Conservation (phyloP, 2,329 filamentous ascomycete genomes). For the Alternaria sp. region DNA sequence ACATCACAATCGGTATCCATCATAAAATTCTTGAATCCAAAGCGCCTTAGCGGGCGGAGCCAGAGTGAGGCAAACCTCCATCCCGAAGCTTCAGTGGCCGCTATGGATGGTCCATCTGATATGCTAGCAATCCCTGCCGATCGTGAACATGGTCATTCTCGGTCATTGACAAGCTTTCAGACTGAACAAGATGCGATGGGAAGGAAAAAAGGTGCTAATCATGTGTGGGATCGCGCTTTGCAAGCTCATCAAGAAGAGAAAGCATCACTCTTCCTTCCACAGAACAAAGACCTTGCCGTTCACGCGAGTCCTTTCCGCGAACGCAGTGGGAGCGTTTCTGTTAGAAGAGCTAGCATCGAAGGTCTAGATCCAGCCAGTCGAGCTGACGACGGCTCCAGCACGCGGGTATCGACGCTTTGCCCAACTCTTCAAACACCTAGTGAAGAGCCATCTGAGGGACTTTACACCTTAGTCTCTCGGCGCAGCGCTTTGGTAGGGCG, state of each 20-base stretch:
- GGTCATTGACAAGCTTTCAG: slow-evolving; percentile 41
- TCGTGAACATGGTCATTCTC: slow-evolving; percentile 39
- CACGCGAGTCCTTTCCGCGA: slow-evolving; percentile 43
- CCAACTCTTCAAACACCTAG: slow-evolving; percentile 6
- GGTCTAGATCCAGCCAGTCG: slow-evolving; percentile 2
- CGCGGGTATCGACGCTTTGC: slow-evolving; percentile 18
- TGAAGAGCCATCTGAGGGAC: background rate
- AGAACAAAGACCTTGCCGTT: slow-evolving; percentile 41
- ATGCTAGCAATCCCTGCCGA: slow-evolving; percentile 15
- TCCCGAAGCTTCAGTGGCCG: slow-evolving; percentile 1
- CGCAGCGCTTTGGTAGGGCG: slow-evolving; percentile 32
- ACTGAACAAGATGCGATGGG: slow-evolving; percentile 35
- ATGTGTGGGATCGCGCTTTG: slow-evolving; percentile 50
- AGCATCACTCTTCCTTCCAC: slow-evolving; percentile 43
- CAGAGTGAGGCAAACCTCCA: slow-evolving; percentile 43
- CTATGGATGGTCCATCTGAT: slow-evolving; percentile 35
- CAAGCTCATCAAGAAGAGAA: slow-evolving; percentile 48
- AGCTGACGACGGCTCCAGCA: slow-evolving; percentile 10
- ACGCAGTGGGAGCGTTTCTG: slow-evolving; percentile 37
- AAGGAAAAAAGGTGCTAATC: slow-evolving; percentile 33
- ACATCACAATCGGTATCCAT: slow-evolving; percentile 35
- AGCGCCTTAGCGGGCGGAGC: slow-evolving; percentile 39
- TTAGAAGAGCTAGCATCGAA: slow-evolving; percentile 12
- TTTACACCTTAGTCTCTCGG: slow-evolving; percentile 9
- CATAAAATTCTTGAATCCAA: slow-evolving; percentile 43